phyloP scores from a whole-genome alignment of 257 asterid species.

The Perilla frutescens region DNA sequence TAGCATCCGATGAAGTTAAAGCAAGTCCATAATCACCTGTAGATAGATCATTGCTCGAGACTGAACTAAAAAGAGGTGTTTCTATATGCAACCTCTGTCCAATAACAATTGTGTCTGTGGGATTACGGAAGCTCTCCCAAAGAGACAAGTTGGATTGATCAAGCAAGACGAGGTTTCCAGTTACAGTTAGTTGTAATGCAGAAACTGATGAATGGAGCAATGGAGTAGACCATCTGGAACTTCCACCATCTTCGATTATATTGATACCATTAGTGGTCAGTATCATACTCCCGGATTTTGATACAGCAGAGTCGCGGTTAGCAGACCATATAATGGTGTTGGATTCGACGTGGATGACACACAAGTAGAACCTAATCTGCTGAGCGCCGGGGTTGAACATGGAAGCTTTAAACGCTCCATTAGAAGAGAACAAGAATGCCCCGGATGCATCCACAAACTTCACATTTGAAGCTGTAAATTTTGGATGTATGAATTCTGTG shows the following conservation, averaged over 20 bases:
- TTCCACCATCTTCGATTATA: conserved; percentile 45
- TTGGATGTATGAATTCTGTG: conserved; percentile 60
- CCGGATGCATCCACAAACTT: conserved; percentile 46
- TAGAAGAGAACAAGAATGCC: conserved; percentile 58
- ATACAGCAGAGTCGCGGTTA: conserved; percentile 61
- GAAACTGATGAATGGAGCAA: conserved; percentile 35
- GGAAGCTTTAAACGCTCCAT: conserved; percentile 63
- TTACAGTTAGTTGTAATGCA: conserved; percentile 51
- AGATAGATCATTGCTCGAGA: conserved; percentile 48
- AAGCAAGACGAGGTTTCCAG: conserved; percentile 72
- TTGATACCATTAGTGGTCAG: conserved; percentile 50
- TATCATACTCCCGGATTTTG: conserved; percentile 46
- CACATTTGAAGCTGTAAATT: conserved; percentile 55
- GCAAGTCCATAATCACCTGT: conserved; percentile 52
- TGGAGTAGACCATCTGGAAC: conserved; percentile 61
- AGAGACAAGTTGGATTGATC: conserved; percentile 48
- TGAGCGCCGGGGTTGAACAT: conserved; percentile 53
- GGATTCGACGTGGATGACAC: conserved; percentile 62
- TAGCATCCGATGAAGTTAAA: conserved; percentile 52
- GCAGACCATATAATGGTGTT: conserved; percentile 71
- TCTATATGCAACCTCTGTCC: conserved; percentile 55
- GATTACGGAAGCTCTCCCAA: conserved; percentile 74
- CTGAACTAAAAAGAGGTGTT: conserved; percentile 42
- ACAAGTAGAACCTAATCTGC: conserved; percentile 53
- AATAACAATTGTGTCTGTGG: conserved; percentile 67